Evolutionary conservation across 257 asterid species (phyloP).

Genomic region (Scutellaria barbata): DNA sequence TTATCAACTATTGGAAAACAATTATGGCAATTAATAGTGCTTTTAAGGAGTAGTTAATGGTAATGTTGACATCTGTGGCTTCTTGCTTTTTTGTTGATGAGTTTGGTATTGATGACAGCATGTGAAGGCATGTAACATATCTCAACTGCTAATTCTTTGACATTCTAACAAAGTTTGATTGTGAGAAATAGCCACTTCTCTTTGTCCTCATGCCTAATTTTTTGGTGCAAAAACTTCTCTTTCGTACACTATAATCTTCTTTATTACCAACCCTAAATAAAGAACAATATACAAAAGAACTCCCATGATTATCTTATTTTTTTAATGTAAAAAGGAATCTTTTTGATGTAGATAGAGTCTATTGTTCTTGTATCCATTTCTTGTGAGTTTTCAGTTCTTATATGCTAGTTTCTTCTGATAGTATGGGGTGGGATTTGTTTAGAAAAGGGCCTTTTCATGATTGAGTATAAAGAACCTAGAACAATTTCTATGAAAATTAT

Average conservation of each 20-base stretch:
- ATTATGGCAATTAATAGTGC: slow-evolving; percentile 34
- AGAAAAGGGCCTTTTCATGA: too few species aligned
- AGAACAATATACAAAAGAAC: neutral
- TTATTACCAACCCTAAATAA: neutral
- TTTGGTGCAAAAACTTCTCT: neutral
- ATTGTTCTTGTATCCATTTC: neutral
- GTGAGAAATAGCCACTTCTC: slow-evolving; percentile 13
- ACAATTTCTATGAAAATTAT: too few species aligned
- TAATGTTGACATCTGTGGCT: slow-evolving; percentile 19
- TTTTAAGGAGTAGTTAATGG: neutral
- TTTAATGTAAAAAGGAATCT: neutral
- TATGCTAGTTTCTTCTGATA: too few species aligned
- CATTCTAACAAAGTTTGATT: slow-evolving; percentile 32
- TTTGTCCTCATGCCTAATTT: slow-evolving; percentile 3
- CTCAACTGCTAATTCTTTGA: slow-evolving; percentile 14
- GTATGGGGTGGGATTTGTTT: too few species aligned
- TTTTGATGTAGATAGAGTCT: neutral
- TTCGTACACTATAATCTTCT: slow-evolving; percentile 5
- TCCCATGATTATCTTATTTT: neutral
- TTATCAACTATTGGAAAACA: neutral
- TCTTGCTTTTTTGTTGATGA: neutral
- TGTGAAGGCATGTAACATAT: slow-evolving; percentile 25
- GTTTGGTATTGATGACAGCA: slow-evolving; percentile 21
- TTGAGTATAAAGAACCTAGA: too few species aligned
- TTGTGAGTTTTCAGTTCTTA: neutral